phyloP scores from a whole-genome alignment of 1,284 basidiomycete genomes.

The Cryptococcus deneoformans region DNA sequence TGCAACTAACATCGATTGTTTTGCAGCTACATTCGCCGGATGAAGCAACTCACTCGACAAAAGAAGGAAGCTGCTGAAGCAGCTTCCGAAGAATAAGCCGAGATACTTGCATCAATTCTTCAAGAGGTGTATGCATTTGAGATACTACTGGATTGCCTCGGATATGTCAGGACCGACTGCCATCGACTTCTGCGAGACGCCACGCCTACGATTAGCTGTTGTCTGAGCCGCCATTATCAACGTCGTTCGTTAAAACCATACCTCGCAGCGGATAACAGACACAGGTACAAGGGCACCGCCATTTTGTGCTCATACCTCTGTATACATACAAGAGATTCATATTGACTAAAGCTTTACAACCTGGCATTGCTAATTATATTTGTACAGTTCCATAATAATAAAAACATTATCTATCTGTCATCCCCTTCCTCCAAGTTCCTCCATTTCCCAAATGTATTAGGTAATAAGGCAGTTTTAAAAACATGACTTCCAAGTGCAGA shows the following conservation, averaged over 20 bases:
- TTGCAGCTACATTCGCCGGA: constrained; percentile 74
- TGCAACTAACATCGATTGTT: neutral
- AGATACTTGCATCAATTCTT: neutral
- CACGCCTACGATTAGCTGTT: too few relatives aligned
- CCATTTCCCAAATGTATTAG: constrained; percentile 4
- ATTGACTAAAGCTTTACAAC: constrained; percentile 3
- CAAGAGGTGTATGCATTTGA: neutral
- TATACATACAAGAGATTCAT: too few relatives aligned
- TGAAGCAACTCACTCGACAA: constrained; percentile 72
- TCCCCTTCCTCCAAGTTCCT: constrained; percentile 1
- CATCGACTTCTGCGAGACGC: too few relatives aligned
- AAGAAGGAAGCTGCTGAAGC: constrained; percentile 64
- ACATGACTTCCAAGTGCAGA: neutral
- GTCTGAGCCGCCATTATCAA: too few relatives aligned
- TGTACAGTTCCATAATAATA: neutral
- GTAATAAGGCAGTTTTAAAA: neutral
- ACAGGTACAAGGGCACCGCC: too few relatives aligned
- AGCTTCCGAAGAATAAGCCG: constrained; percentile 36
- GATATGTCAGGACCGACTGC: too few relatives aligned
- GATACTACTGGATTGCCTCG: neutral
- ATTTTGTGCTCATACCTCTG: too few relatives aligned
- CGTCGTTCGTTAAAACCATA: too few relatives aligned
- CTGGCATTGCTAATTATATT: constrained; percentile 1
- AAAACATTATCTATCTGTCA: neutral
- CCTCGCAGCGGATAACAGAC: too few relatives aligned